Conservation (phyloP, 2,329 filamentous ascomycete species). For the Nakataea oryzae region DNA sequence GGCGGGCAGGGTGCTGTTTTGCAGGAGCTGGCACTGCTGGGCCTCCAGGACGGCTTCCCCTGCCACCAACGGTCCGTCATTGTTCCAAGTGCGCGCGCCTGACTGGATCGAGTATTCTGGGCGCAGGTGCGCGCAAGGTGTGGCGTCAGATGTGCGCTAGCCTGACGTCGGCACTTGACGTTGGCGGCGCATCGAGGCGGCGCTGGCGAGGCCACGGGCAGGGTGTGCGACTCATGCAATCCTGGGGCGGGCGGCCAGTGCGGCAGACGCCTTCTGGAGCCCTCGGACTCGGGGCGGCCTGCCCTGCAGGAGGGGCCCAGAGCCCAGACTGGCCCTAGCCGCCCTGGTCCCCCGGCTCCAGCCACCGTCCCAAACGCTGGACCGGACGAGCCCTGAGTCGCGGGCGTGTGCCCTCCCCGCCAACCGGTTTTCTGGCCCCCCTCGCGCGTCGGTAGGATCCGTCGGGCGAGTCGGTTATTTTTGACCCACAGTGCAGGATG, state of each 20-base stretch:
- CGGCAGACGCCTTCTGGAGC: no score
- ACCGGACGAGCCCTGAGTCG: background rate
- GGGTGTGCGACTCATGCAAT: background rate
- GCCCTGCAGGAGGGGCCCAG: no score
- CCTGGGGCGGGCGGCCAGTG: no score
- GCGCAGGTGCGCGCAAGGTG: no score
- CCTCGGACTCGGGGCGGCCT: no score
- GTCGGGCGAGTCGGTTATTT: background rate
- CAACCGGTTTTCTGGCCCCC: no score
- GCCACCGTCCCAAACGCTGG: background rate
- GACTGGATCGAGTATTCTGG: background rate
- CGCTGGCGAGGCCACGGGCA: background rate
- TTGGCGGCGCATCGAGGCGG: background rate
- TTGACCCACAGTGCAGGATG: background rate
- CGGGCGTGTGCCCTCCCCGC: no score
- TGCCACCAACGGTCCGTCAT: background rate
- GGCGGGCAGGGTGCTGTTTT: background rate
- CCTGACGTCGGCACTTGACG: background rate
- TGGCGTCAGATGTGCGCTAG: background rate
- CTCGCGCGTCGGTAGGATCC: background rate
- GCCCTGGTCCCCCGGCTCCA: no score
- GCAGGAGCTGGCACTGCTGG: no score
- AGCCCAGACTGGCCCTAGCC: background rate
- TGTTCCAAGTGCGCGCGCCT: background rate
- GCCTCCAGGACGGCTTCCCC: no score